phyloP scores from a whole-genome alignment of 345 rosid genomes.

The thale cress (Arabidopsis thaliana) region TAIR10.1 NC_003074.8:10134501-10135000 shows the following conservation, averaged over 20 bases:
- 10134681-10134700: conserved; percentile 90
- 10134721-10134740: conserved; percentile 97
- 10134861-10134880: conserved; percentile 72
- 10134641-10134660: conserved; percentile 88
- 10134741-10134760: conserved; percentile 83
- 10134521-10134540: conserved; percentile 96
- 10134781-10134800: conserved; percentile 90
- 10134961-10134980: conserved; percentile 86
- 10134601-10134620: conserved; percentile 83
- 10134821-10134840: conserved; percentile 77
- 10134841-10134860: conserved; percentile 63
- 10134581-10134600: conserved; percentile 91
- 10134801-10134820: conserved; percentile 68
- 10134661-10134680: conserved; percentile 94
- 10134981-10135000: conserved; percentile 54
- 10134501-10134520: conserved; percentile 87
- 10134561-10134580: conserved; percentile 85
- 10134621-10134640: conserved; percentile 76
- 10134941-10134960: not conserved
- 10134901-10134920: conserved; percentile 7
- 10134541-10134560: conserved; percentile 76
- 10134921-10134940: not conserved
- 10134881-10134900: conserved; percentile 50
- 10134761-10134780: conserved; percentile 96
- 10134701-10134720: conserved; percentile 98